Evolutionary conservation across 1,284 basidiomycete genomes (phyloP).

Genomic region (Trichosporon sp.): DNA sequence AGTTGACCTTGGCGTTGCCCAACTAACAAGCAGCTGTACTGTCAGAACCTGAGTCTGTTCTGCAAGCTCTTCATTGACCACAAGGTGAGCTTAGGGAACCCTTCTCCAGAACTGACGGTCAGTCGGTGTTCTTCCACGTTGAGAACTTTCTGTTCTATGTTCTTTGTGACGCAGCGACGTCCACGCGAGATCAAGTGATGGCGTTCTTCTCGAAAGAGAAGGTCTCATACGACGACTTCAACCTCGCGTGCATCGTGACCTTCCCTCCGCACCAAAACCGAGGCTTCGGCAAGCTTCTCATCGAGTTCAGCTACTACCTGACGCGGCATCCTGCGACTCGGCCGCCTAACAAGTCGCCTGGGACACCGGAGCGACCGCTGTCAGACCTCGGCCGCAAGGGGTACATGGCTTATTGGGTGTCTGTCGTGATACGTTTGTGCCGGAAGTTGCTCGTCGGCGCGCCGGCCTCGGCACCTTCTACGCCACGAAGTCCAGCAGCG

Average conservation of each 20-base stretch:
- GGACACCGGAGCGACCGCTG: conserved; percentile 90
- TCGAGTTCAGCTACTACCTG: conserved; percentile 96
- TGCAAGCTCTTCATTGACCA: conserved; percentile 99
- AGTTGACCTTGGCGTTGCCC: conserved; percentile 20
- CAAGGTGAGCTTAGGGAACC: conserved; percentile 54
- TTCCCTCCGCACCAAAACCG: conserved; percentile 88
- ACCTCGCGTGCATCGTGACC: conserved; percentile 93
- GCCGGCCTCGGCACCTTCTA: neutral
- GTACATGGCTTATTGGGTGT: conserved; percentile 88
- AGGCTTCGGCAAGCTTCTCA: conserved; percentile 91
- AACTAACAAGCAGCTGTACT: conserved; percentile 66
- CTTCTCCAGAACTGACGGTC: conserved; percentile 9
- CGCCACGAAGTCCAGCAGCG: neutral
- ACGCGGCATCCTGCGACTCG: conserved; percentile 57
- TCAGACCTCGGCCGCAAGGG: conserved; percentile 87
- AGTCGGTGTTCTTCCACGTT: conserved; percentile 86
- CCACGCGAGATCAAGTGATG: conserved; percentile 72
- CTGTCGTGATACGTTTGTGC: conserved; percentile 77
- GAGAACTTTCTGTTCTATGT: conserved; percentile 78
- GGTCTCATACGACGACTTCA: conserved; percentile 91
- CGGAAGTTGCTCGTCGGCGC: conserved; percentile 51
- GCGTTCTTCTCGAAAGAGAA: conserved; percentile 99
- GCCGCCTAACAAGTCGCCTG: conserved; percentile 61
- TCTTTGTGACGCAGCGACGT: conserved; percentile 72
- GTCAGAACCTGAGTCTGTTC: conserved; percentile 90